Evolutionary conservation across 179 eudicot species (phyloP).

Genomic region (Patellifolia procumbens): DNA sequence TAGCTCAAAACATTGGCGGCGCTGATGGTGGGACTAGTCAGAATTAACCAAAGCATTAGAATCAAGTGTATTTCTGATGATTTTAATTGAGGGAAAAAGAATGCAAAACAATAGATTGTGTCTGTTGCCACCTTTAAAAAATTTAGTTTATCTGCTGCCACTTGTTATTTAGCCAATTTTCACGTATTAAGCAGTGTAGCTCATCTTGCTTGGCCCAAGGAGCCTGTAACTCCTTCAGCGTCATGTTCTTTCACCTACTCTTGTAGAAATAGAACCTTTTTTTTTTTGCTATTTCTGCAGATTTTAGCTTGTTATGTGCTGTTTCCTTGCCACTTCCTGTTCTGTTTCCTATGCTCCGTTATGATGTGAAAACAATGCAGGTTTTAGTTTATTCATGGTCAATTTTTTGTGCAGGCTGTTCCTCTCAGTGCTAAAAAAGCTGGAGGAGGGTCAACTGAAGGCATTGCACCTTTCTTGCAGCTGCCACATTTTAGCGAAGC

Average conservation of each 20-base stretch:
- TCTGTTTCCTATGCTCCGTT: neutral
- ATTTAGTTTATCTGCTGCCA: too few relatives aligned
- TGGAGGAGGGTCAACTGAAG: conserved; percentile 76
- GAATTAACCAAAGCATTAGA: too few relatives aligned
- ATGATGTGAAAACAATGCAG: neutral
- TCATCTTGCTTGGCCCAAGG: neutral
- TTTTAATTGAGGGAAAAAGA: too few relatives aligned
- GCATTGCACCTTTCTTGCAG: conserved; percentile 89
- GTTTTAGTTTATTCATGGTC: conserved; percentile 7
- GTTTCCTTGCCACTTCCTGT: neutral
- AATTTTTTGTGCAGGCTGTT: conserved; percentile 73
- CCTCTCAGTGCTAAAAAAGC: conserved; percentile 88
- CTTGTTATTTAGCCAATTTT: too few relatives aligned
- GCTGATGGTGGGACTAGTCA: too few relatives aligned
- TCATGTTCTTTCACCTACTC: neutral
- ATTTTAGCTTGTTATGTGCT: neutral
- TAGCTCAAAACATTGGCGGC: too few relatives aligned
- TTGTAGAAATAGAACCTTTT: too few relatives aligned
- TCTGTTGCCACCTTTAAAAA: too few relatives aligned
- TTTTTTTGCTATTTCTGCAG: neutral
- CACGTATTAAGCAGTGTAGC: neutral
- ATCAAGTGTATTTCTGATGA: too few relatives aligned
- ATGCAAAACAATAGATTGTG: too few relatives aligned
- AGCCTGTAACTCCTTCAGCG: neutral
- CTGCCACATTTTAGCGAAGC: conserved; percentile 88